Evolutionary conservation across 139 green algal species (phyloP).

Genomic region (Chloropicon primus): DNA sequence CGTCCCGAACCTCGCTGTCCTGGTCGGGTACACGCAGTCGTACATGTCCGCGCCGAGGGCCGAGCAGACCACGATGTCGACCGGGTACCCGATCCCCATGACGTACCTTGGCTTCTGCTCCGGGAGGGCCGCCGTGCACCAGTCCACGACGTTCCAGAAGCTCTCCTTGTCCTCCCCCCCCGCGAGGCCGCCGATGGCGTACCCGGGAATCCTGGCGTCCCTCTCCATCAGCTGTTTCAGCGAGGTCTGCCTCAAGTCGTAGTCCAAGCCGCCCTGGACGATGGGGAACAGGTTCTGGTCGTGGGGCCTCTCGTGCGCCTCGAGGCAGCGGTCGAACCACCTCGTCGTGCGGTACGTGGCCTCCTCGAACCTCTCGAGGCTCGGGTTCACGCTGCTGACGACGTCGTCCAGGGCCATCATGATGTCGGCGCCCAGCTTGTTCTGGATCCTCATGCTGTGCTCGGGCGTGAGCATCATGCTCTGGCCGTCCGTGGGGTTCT

Average conservation of each 20-base stretch:
- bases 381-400: slow-evolving; percentile 42
- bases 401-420: slow-evolving; percentile 97
- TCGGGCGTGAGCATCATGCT: slow-evolving; percentile 89
- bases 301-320: slow-evolving; percentile 53
- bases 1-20: slow-evolving; percentile 88
- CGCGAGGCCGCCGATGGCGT: slow-evolving; percentile 87
- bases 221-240: slow-evolving; percentile 45
- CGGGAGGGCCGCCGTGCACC: slow-evolving; percentile 54
- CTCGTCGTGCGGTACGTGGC: slow-evolving; percentile 73
- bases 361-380: slow-evolving; percentile 66
- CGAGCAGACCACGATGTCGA: slow-evolving; percentile 89
- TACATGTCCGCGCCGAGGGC: slow-evolving; percentile 92
- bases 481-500: slow-evolving; percentile 53
- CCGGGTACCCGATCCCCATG: slow-evolving; percentile 83
- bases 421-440: slow-evolving; percentile 77
- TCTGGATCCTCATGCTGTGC: slow-evolving; percentile 81
- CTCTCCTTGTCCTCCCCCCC: slow-evolving; percentile 85
- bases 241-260: slow-evolving; percentile 28
- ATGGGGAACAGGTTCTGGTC: slow-evolving; percentile 84
- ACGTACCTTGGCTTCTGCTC: slow-evolving; percentile 87
- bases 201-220: slow-evolving; percentile 42
- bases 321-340: slow-evolving; percentile 94
- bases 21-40: slow-evolving; percentile 87
- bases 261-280: slow-evolving; percentile 52
- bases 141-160: slow-evolving; percentile 79